Evolutionary conservation across 768 basidiomycete genomes (phyloP), one percentile per base, ranked within the genome.

Genomic region (Pulveroboletus sp.): DNA sequence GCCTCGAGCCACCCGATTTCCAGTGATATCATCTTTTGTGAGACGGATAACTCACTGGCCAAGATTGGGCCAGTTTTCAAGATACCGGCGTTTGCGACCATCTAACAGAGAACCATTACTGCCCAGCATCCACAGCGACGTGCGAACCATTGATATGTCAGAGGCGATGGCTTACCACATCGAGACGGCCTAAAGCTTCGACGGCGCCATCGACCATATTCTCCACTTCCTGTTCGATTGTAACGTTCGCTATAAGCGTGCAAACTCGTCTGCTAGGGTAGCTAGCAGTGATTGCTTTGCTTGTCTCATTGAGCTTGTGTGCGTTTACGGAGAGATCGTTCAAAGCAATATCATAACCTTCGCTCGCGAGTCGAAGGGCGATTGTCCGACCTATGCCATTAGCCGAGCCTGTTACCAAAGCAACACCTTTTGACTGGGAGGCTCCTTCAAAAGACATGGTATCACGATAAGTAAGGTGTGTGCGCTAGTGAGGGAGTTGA

Each of bases 271-370:
- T 45, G 23, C 16, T 51, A 0, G 63, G 57, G 12, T 36, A 34
- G 14, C 34, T 33, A 1, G n/a, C 23, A 37, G 11, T 13, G 9
- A 65, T 64, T 31, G 64, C 50, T 16, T 59, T 42, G 19, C 13
- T 48, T 16, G 40, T 17, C 16, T 39, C 33, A 9, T 59, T 59
- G 0, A 70, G 61, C 1, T 43, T 36, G 1, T 34, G 36, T n/a
- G 51, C 47, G 32, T 64, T 60, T 1, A 19, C n/a, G 2, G 53
- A n/a, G 16, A 73, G 47, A 46, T 72, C 69, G 52, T 68, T 72
- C 17, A 73, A 42, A 1, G 55, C 68, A 12, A 73, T 43, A 23
- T 72, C 67, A 32, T 65, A 69, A 0, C 72, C 72, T 21, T 72
- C 69, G 6, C 45, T 51, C 1, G 71, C 72, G 14, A 73, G 67